These are phyloP conservation scores for Backusella liffmaniae DNA, from an alignment of 192 early-diverging fungal species.

Conservation along the genomic window DNA sequence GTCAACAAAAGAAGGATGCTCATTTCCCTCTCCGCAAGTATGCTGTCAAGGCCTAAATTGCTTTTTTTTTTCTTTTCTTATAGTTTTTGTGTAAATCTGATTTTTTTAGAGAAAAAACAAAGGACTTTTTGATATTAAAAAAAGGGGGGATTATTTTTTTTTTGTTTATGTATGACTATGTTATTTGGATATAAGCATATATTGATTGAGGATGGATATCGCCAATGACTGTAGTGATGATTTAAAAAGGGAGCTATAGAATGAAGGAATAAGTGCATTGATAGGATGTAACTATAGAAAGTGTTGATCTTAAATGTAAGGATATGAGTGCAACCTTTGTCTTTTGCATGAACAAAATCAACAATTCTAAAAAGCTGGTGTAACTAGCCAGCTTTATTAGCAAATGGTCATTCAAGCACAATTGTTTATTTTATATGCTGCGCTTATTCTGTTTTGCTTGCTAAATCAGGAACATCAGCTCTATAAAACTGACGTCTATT, in stretches of 20 bases:
- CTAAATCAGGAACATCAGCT: too few relatives aligned
- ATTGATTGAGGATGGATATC: too few relatives aligned
- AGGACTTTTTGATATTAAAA: neutral
- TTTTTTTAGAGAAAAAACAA: neutral
- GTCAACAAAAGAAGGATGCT: slow-evolving; percentile 83
- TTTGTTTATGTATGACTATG: neutral
- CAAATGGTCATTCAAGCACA: too few relatives aligned
- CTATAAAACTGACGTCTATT: too few relatives aligned
- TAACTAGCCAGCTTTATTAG: neutral
- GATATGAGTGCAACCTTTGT: neutral
- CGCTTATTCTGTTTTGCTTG: too few relatives aligned
- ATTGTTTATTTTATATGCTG: too few relatives aligned
- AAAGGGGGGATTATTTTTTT: neutral
- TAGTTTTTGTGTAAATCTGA: neutral
- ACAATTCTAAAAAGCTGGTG: neutral
- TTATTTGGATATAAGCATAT: neutral
- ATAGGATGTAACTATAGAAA: too few relatives aligned
- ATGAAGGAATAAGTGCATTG: too few relatives aligned
- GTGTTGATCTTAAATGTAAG: too few relatives aligned
- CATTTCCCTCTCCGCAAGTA: slow-evolving; percentile 94
- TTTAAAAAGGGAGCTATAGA: too few relatives aligned
- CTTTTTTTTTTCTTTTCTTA: neutral
- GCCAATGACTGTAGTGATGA: too few relatives aligned
- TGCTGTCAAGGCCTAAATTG: slow-evolving; percentile 78
- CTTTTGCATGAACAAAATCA: neutral